These are phyloP conservation scores for Metschnikowia arizonensis DNA, from an alignment of 805 yeast species.

Conservation along the genomic window DNA sequence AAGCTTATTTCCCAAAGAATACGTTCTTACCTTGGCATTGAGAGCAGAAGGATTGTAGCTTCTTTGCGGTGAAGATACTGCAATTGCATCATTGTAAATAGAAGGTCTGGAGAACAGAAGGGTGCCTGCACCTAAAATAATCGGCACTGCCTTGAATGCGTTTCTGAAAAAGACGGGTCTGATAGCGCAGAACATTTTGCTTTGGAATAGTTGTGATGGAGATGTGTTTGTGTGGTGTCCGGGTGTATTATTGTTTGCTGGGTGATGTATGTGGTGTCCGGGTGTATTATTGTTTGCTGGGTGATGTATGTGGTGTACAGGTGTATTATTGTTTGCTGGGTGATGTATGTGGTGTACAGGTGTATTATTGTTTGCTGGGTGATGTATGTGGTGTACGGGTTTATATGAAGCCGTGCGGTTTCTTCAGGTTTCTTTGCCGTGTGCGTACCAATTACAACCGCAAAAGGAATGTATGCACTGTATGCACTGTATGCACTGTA, in stretches of 20 bases:
- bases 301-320: not conserved
- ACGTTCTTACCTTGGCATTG: conserved; percentile 11
- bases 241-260: too few species aligned
- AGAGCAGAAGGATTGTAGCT: conserved; percentile 11
- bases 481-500: not conserved
- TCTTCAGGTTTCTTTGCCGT: not conserved
- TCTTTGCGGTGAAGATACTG: conserved; percentile 13
- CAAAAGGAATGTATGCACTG: not conserved
- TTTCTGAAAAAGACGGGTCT: conserved; percentile 13
- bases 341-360: not conserved
- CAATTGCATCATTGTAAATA: conserved; percentile 14
- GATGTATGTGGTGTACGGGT: not conserved
- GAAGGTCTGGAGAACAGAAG: conserved; percentile 11
- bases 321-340: too few species aligned
- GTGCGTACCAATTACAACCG: conserved; percentile 2
- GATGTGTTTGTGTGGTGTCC: conserved; percentile 1
- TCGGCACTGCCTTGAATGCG: conserved; percentile 12
- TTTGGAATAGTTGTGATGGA: not conserved
- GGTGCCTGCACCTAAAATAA: conserved; percentile 14
- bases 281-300: too few species aligned
- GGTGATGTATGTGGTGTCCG: not conserved
- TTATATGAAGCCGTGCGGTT: not conserved
- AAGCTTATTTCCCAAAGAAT: conserved; percentile 41
- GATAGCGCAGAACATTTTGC: conserved; percentile 15
- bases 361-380: too few species aligned